These are phyloP conservation scores for Peronospora farinosa DNA, from an alignment of 352 stramenopile genomes.

Conservation along the genomic window DNA sequence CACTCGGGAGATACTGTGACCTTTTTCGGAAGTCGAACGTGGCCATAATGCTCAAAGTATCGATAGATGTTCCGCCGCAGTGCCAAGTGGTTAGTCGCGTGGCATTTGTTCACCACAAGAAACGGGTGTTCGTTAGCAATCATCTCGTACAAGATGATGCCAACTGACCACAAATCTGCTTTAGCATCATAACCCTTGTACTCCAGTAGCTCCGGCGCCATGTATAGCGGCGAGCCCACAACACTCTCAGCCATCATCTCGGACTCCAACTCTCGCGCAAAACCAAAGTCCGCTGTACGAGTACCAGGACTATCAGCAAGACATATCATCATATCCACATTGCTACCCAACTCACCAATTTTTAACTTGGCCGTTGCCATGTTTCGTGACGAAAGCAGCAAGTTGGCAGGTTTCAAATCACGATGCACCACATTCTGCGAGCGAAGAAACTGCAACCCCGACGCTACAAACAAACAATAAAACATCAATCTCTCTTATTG, in stretches of 20 bases:
- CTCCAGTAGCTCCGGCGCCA: conserved; percentile 72
- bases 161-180: conserved; percentile 73
- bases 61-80: conserved; percentile 71
- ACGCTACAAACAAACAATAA: conserved; percentile 28
- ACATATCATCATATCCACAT: not conserved
- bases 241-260: conserved; percentile 78
- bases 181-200: conserved; percentile 85
- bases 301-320: conserved; percentile 19
- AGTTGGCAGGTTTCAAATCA: conserved; percentile 71
- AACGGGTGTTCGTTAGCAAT: conserved; percentile 77
- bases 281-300: conserved; percentile 61
- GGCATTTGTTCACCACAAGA: conserved; percentile 61
- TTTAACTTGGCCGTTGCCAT: conserved; percentile 60
- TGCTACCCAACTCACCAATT: conserved; percentile 40
- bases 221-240: conserved; percentile 72
- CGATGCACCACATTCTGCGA: conserved; percentile 75
- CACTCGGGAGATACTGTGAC: conserved; percentile 60
- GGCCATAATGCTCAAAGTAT: conserved; percentile 59
- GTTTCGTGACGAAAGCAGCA: conserved; percentile 69
- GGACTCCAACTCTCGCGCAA: conserved; percentile 57
- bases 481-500: not conserved
- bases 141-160: conserved; percentile 83
- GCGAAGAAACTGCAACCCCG: conserved; percentile 64
- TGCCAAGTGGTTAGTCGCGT: conserved; percentile 74
- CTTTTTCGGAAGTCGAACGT: conserved; percentile 42